Conservation (phyloP, 345 rosid genomes). For the Geranium rotundifolium region DNA sequence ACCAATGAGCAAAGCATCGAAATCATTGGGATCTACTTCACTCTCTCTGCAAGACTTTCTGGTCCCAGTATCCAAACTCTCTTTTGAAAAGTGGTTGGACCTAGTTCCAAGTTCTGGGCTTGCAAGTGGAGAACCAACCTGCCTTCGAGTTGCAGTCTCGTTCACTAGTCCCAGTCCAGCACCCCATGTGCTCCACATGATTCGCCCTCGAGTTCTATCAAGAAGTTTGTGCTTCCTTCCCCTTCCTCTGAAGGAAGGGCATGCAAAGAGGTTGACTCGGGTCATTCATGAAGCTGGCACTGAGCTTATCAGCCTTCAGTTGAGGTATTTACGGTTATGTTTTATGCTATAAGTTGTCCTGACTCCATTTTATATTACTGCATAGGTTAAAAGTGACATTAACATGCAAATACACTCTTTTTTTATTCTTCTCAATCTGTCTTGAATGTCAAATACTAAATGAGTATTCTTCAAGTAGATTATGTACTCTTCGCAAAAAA, state of each 20-base stretch:
- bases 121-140: conserved; percentile 30
- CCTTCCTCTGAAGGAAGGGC: conserved; percentile 29
- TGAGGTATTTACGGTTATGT: conserved; percentile 50
- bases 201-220: conserved; percentile 26
- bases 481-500: conserved; percentile 2
- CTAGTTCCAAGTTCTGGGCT: conserved; percentile 34
- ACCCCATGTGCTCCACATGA: conserved; percentile 41
- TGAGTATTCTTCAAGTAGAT: too few species aligned
- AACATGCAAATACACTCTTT: too few species aligned
- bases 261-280: conserved; percentile 29
- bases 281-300: conserved; percentile 43
- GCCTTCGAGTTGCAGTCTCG: conserved; percentile 57
- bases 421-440: too few species aligned
- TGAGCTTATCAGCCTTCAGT: conserved; percentile 64
- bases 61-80: conserved; percentile 52
- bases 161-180: conserved; percentile 53
- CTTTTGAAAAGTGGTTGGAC: conserved; percentile 70
- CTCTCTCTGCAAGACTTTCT: conserved; percentile 50
- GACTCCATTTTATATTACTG: not conserved
- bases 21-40: conserved; percentile 46
- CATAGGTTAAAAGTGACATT: too few species aligned
- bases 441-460: too few species aligned
- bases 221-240: conserved; percentile 60
- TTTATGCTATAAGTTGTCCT: not conserved
- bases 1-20: conserved; percentile 23